Base-by-base conservation (phyloP, 2,329 filamentous ascomycete species). In the Calonectria ilicicola region DNA sequence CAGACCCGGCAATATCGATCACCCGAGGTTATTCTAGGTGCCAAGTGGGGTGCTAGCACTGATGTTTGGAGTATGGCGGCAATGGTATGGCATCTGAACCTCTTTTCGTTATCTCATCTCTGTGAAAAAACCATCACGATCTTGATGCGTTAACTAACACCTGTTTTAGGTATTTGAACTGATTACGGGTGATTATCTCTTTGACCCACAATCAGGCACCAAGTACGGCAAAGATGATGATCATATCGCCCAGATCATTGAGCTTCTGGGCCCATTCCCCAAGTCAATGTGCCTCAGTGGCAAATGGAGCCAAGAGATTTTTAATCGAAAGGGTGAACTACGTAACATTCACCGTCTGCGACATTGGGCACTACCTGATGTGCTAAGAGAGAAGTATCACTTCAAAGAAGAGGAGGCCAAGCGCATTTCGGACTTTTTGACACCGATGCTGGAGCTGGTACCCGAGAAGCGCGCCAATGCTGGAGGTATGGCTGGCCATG, bases 161-260 rank as follows among this genome's bases (percentile, higher is more conserved):
- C 12, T 19, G 19, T 23, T 49, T 15, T 53, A 98, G 96, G 93
- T 96, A 19, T 99, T 99, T 79, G 97, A 99, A 84, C 88, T 99
- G 53, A 98, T 99, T 77, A 99, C 97, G 1, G 97, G 97, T 77
- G 97, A 99, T 84, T 99, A 99, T 82, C 91, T 99, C 51, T 99
- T 99, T 84, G 97, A 99, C 81, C 97, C 97, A 0, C 97, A 99
- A 85, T 98, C 96, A 1, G 97, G 97, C 75, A 98, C 96, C 49
- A 98, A 98, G 85, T 99, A 99, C 84, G 97, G 97, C 82, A 99
- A 99, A 86, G 97, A 99, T 82, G 97, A 99, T 86, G 97, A 99
- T 82, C 97, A 99, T 86, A 98, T 99, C 77, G 97, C 97, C 12
- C 97, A 99, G 83, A 98, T 99, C 80, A 98, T 99, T 82, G 97